These are phyloP conservation scores for Tylopilus sp. DNA, from an alignment of 768 basidiomycete genomes.

Conservation along the genomic window DNA sequence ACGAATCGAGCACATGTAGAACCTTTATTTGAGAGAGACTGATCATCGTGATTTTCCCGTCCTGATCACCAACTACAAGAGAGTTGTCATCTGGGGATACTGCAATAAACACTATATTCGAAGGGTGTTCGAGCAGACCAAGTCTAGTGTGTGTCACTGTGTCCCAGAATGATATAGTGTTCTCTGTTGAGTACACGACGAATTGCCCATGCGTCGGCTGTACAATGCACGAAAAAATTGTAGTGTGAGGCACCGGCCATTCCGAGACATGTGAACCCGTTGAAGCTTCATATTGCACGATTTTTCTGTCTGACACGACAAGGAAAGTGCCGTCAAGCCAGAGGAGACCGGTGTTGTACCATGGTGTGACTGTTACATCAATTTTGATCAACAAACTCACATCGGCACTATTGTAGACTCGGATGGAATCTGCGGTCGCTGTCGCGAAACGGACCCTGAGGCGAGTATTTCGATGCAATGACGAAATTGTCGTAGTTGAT, in stretches of 20 bases:
- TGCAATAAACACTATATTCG: neutral
- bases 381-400: no score
- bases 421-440: no score
- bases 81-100: neutral
- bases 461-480: neutral
- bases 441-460: no score
- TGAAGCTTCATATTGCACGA: neutral
- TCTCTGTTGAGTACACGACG: neutral
- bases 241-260: neutral
- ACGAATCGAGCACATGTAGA: no score
- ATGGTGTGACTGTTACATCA: no score
- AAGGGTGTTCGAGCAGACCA: neutral
- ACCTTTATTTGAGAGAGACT: neutral
- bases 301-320: neutral
- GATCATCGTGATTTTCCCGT: neutral
- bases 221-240: rapidly evolving
- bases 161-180: neutral
- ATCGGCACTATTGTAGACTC: no score
- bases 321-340: neutral
- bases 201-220: neutral
- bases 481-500: neutral
- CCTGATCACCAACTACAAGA: neutral
- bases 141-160: neutral
- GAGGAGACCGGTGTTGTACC: no score
- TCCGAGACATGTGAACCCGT: neutral